Percentiles rank a stretch among this genome's conserved stretches.
Evolutionary conservation across 768 basidiomycete genomes (phyloP).

Genomic region (Scleroderma citrinum): DNA sequence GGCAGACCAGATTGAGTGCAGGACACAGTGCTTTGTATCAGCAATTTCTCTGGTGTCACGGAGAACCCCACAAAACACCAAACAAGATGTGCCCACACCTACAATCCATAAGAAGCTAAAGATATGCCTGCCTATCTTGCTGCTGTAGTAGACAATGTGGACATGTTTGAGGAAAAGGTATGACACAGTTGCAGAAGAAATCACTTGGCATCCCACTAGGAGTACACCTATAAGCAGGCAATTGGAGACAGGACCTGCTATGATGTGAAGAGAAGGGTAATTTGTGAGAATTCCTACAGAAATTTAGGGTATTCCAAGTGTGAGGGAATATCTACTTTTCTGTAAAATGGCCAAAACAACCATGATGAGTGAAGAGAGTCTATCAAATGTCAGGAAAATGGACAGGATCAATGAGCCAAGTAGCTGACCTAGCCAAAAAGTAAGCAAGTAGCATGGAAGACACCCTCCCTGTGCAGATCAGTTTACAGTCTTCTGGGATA

Average conservation of each 20-base stretch:
- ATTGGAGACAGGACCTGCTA: background rate
- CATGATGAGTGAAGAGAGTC: background rate
- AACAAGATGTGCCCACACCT: constrained; percentile 14
- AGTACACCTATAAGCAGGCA: background rate
- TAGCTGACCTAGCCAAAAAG: background rate
- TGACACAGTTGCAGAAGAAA: constrained; percentile 10
- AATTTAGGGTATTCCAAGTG: background rate
- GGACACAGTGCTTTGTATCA: constrained; percentile 21
- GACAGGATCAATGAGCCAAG: background rate
- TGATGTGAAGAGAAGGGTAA: no score
- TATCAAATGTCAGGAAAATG: background rate
- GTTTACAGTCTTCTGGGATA: background rate
- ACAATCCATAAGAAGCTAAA: constrained; percentile 24
- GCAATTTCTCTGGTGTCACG: constrained; percentile 16
- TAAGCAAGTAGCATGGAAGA: background rate
- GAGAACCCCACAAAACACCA: constrained; percentile 17
- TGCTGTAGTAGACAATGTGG: constrained; percentile 22
- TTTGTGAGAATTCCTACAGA: no score
- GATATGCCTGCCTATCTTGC: constrained; percentile 9
- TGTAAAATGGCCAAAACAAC: background rate
- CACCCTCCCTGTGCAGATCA: background rate
- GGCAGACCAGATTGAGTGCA: constrained; percentile 10
- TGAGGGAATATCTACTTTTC: background rate
- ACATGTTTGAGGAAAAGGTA: constrained; percentile 28
- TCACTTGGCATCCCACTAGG: background rate